Conservation (phyloP, 2,329 filamentous ascomycete genomes). For the Aspergillus ruber region DNA sequence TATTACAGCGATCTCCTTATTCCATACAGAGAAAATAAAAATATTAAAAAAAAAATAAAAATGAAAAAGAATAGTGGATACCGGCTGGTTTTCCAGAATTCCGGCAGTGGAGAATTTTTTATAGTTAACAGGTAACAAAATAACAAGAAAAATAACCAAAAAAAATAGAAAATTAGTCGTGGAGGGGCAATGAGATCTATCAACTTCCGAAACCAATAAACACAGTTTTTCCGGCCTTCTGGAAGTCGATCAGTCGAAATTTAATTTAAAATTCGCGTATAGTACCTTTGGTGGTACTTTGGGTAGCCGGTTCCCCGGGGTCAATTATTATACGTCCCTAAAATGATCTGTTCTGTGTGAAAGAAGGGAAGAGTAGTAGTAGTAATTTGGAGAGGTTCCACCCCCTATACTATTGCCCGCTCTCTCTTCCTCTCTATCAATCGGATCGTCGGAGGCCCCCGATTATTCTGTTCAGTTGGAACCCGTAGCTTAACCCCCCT, state of each 20-base stretch:
- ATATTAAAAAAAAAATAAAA: not conserved
- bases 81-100: slow-evolving; percentile 7
- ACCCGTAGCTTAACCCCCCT: not conserved
- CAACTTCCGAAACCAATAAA: slow-evolving; percentile 24
- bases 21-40: not conserved
- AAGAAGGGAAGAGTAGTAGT: not conserved
- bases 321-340: slow-evolving; percentile 4
- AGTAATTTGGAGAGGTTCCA: not conserved
- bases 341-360: too few species aligned
- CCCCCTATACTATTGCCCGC: not conserved
- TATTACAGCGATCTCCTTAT: not conserved
- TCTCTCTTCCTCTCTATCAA: slow-evolving; percentile 2
- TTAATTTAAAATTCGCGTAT: too few species aligned
- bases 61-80: not conserved
- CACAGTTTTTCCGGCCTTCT: slow-evolving; percentile 28
- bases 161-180: slow-evolving; percentile 4
- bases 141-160: slow-evolving; percentile 1
- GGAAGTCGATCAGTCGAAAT: slow-evolving; percentile 26
- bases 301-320: slow-evolving; percentile 26
- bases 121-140: slow-evolving; percentile 10
- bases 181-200: slow-evolving; percentile 25
- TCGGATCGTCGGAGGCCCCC: slow-evolving; percentile 3
- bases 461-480: not conserved
- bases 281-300: too few species aligned
- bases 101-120: slow-evolving; percentile 3